Evolutionary conservation across 1,284 basidiomycete species (phyloP).

Genomic region (Malassezia equina): DNA sequence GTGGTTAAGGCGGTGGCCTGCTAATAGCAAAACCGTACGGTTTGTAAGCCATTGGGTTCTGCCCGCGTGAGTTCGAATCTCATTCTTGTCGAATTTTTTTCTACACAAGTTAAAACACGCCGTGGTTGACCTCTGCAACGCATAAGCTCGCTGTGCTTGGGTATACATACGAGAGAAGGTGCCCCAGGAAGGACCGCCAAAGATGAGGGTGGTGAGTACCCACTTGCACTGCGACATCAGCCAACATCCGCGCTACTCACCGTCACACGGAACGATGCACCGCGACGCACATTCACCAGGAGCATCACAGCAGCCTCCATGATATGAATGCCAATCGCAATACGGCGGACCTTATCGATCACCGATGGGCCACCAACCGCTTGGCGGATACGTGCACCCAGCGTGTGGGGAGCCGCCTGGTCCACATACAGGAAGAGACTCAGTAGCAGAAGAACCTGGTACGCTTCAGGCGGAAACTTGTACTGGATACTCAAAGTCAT

Average conservation of each 20-base stretch:
- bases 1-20: conserved; percentile 45
- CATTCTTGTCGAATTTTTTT: conserved; percentile 42
- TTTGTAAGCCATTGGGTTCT: conserved; percentile 27
- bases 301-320: conserved; percentile 12
- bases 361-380: conserved; percentile 6
- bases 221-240: conserved; percentile 13
- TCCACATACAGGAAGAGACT: conserved; percentile 15
- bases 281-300: conserved; percentile 6
- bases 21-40: conserved; percentile 16
- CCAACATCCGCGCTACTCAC: background rate
- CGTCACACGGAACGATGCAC: background rate
- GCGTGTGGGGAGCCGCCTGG: conserved; percentile 2
- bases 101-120: conserved; percentile 8
- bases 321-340: conserved; percentile 5
- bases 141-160: background rate
- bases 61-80: conserved; percentile 48
- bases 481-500: background rate
- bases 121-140: conserved; percentile 11
- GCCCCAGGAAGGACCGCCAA: conserved; percentile 13
- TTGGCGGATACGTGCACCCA: conserved; percentile 13
- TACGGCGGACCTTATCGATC: conserved; percentile 3
- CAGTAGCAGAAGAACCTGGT: conserved; percentile 9
- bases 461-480: conserved; percentile 15
- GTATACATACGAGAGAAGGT: conserved; percentile 8
- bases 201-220: conserved; percentile 11